Evolutionary conservation across 108 stramenopile genomes (phyloP), one percentile per base, ranked within the genome.

Genomic region (Epithemia pelagica): DNA sequence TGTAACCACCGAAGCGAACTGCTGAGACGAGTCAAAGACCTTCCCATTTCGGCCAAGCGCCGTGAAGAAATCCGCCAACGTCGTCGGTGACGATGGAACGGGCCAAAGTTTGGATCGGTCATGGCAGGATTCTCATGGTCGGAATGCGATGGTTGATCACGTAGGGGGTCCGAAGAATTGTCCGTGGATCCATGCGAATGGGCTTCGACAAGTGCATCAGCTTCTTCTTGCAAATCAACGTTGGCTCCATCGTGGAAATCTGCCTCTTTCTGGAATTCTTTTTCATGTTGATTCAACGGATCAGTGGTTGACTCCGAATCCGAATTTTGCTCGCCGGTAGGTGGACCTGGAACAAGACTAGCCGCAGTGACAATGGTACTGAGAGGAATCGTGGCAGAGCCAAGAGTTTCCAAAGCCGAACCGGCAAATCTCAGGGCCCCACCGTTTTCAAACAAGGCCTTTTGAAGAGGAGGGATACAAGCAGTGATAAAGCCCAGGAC

Each of bases 341-440:
- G 30, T 26, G 59, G 32, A 31, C 64, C 67, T 22, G 81, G 78
- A 2, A 82, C 79, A 30, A 89, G 61, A 64, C 73, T 77, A 26
- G 88, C 88, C 3, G 85, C 85, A 2, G 82, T 80, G 30, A 89
- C 68, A 37, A 89, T 71, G 18, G 85, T 89, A 19, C 75, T 78
- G 26, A 89, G 70, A 33, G 75, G 62, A 1, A 79, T 61, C 26
- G 75, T 66, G 3, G 83, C 83, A 31, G 26, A 46, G 55, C 80
- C 85, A 23, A 89, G 64, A 52, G 82, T 71, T 59, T 90, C 83
- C 30, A 90, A 22, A n/a, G 88, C 83, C 2, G 79, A 76, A 15
- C 88, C 88, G 20, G 84, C 25, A 62, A 90, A 86, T 31, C 88
- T 69, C 31, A 90, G 70, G 37, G n/a, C n/a, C 77, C 80, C 83